These are phyloP conservation scores for Murraya koenigii DNA, from an alignment of 345 rosid genomes.

Conservation along the genomic window DNA sequence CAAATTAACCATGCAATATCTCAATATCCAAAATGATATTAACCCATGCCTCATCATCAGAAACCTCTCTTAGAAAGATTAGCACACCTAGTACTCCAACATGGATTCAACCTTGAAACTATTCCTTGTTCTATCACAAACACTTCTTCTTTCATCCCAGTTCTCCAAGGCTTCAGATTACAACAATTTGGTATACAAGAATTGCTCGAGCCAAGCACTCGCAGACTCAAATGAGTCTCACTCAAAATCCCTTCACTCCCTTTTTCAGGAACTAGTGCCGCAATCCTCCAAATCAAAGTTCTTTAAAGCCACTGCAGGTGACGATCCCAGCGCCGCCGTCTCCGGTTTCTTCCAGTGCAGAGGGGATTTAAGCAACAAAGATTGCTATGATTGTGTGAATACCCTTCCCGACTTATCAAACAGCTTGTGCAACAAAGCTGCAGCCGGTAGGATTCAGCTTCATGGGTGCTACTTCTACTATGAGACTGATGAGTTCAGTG, in stretches of 20 bases:
- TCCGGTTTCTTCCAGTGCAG: constrained; percentile 76
- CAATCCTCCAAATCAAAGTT: constrained; percentile 51
- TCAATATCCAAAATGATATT: neutral
- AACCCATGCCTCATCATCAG: neutral
- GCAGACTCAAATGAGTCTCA: constrained; percentile 26
- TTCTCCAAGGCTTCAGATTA: constrained; percentile 32
- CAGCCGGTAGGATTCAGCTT: constrained; percentile 60
- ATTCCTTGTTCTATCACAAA: constrained; percentile 19
- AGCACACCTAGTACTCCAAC: neutral
- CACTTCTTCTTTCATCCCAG: constrained; percentile 13
- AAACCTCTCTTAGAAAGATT: neutral
- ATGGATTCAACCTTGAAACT: constrained; percentile 24
- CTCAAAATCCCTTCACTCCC: constrained; percentile 36
- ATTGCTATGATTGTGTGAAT: constrained; percentile 52
- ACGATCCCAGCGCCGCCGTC: constrained; percentile 29
- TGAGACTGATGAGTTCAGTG: constrained; percentile 33
- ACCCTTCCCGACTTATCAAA: constrained; percentile 36
- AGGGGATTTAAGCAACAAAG: constrained; percentile 40
- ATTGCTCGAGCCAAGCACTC: constrained; percentile 33
- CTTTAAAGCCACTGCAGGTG: constrained; percentile 50
- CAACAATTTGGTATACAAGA: constrained; percentile 47
- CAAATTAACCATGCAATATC: neutral
- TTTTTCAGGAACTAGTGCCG: constrained; percentile 42
- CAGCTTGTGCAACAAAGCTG: constrained; percentile 40
- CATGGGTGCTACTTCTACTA: constrained; percentile 66